A percentile compares a stretch with the other conserved stretches of the same genome.
These are phyloP conservation scores for Epichloe bromicola DNA, from an alignment of 2,329 filamentous ascomycete species.

Conservation along the genomic window DNA sequence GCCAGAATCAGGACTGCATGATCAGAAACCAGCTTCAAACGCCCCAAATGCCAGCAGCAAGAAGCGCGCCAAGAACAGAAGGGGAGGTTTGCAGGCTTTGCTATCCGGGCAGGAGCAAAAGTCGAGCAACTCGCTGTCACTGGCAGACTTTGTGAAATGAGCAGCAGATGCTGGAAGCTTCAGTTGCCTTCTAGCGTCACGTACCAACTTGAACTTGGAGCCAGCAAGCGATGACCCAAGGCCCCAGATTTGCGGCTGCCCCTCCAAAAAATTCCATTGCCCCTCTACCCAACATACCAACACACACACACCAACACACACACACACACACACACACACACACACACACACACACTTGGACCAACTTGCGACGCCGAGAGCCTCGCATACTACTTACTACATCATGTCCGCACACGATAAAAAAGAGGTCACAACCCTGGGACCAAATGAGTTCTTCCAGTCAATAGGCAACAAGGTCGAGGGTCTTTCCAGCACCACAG, in stretches of 20 bases:
- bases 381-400: neutral
- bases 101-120: constrained; percentile 39
- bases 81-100: constrained; percentile 52
- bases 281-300: neutral
- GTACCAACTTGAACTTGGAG: no score
- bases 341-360: neutral
- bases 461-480: constrained; percentile 49
- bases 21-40: constrained; percentile 20
- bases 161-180: neutral
- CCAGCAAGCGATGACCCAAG: no score
- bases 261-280: neutral
- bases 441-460: constrained; percentile 43
- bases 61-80: constrained; percentile 51
- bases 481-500: constrained; percentile 29
- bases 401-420: constrained; percentile 30
- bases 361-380: neutral
- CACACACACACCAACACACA: neutral
- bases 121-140: constrained; percentile 30
- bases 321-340: neutral
- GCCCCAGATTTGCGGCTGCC: neutral
- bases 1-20: neutral
- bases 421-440: constrained; percentile 24
- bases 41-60: constrained; percentile 42
- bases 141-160: constrained; percentile 37
- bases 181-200: neutral